Percentiles rank a stretch among this genome's conserved stretches.
These are phyloP conservation scores for Ganoderma sinense DNA, from an alignment of 1,284 basidiomycete genomes.

Conservation along the genomic window DNA sequence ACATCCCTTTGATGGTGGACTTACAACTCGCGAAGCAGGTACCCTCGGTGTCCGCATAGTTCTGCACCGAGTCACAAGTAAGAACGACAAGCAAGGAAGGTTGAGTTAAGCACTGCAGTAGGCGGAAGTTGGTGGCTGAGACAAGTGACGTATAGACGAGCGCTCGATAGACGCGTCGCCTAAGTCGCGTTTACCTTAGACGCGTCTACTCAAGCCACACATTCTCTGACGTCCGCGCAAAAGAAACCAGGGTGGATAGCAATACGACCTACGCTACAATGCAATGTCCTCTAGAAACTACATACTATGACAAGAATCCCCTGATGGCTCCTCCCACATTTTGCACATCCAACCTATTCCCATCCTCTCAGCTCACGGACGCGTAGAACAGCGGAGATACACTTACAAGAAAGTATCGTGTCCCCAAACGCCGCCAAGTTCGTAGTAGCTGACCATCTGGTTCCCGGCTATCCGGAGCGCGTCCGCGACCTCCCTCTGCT, in stretches of 20 bases:
- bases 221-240: background rate
- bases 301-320: slow-evolving; percentile 66
- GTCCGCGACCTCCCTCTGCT: slow-evolving; percentile 95
- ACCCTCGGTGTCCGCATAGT: slow-evolving; percentile 12
- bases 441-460: slow-evolving; percentile 91
- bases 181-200: background rate
- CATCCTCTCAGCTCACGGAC: slow-evolving; percentile 5
- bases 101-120: too few relatives aligned
- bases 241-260: background rate
- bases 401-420: slow-evolving; percentile 93
- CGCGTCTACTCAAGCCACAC: background rate
- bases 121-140: background rate
- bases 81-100: background rate
- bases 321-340: slow-evolving; percentile 84
- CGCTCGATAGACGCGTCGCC: background rate
- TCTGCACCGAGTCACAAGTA: background rate
- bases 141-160: background rate
- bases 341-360: slow-evolving; percentile 68
- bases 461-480: slow-evolving; percentile 92
- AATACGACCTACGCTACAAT: background rate
- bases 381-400: slow-evolving; percentile 4
- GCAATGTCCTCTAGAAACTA: background rate
- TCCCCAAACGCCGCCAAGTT: slow-evolving; percentile 98
- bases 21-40: slow-evolving; percentile 14
- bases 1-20: background rate